These are phyloP conservation scores for Auriculariales sp. DNA, from an alignment of 768 basidiomycete species.

Conservation along the genomic window DNA sequence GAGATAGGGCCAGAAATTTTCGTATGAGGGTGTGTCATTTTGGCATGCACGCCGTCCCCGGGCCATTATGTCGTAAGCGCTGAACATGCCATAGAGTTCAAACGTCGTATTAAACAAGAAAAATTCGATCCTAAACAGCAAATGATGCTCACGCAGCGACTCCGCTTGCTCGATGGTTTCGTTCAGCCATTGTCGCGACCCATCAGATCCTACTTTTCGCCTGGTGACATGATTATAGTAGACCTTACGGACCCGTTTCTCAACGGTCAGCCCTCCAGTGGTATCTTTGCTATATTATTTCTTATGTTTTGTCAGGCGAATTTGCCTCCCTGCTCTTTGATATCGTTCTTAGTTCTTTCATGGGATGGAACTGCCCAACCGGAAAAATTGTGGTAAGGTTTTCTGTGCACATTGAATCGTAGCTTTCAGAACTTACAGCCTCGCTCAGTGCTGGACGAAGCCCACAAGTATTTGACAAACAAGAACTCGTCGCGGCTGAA, in stretches of 20 bases:
- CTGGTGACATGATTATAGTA: constrained; percentile 49
- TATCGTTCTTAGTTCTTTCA: constrained; percentile 3
- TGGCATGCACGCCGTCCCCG: no score
- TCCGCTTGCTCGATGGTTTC: constrained; percentile 38
- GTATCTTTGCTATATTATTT: neutral
- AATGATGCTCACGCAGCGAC: constrained; percentile 43
- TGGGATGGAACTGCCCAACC: neutral
- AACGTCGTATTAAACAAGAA: constrained; percentile 26
- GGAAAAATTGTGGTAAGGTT: constrained; percentile 6
- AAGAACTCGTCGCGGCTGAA: constrained; percentile 39
- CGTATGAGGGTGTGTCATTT: neutral
- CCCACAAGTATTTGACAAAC: constrained; percentile 58
- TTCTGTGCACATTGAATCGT: neutral
- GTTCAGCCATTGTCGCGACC: constrained; percentile 23
- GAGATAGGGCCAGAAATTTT: constrained; percentile 43
- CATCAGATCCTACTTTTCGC: constrained; percentile 26
- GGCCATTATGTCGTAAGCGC: no score
- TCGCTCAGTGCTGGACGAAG: constrained; percentile 56
- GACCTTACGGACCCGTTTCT: constrained; percentile 65
- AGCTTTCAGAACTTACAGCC: neutral
- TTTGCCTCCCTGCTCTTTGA: constrained; percentile 2
- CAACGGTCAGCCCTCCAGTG: constrained; percentile 18
- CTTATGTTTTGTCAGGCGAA: neutral
- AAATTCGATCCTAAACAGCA: constrained; percentile 44
- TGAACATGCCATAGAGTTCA: constrained; percentile 35